These are phyloP conservation scores for Chaetomium fimeti DNA, from an alignment of 495 filamentous ascomycete genomes.

Conservation along the genomic window DNA sequence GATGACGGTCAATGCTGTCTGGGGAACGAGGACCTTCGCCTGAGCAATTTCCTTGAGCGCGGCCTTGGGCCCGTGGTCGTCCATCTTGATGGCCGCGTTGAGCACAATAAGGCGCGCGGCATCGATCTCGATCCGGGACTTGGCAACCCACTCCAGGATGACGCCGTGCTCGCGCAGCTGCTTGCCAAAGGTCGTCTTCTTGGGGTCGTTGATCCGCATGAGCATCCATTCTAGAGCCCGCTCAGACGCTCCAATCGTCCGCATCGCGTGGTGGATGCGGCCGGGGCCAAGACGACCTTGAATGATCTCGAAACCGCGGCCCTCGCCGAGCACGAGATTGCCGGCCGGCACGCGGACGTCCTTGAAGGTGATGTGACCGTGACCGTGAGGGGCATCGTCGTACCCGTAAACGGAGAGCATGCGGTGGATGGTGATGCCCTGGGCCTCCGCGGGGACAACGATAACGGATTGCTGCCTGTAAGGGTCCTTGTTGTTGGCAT, in stretches of 20 bases:
- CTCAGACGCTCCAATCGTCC: constrained; percentile 82
- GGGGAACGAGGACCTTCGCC: constrained; percentile 81
- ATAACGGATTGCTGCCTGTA: constrained; percentile 90
- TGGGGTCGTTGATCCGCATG: constrained; percentile 82
- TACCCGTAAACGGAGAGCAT: constrained; percentile 90
- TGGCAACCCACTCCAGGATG: constrained; percentile 90
- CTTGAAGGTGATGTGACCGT: constrained; percentile 83
- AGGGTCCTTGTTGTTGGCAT: constrained; percentile 65
- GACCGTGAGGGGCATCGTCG: constrained; percentile 91
- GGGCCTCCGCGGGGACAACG: constrained; percentile 70
- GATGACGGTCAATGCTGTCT: constrained; percentile 73
- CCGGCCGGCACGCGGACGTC: constrained; percentile 76
- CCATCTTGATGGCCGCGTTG: constrained; percentile 88
- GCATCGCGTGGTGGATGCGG: constrained; percentile 93
- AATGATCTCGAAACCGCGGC: constrained; percentile 95
- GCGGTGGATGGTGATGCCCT: constrained; percentile 77
- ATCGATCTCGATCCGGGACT: constrained; percentile 86
- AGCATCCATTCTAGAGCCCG: constrained; percentile 85
- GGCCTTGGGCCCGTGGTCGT: constrained; percentile 72
- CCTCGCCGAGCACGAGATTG: constrained; percentile 83
- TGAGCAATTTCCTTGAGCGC: constrained; percentile 82
- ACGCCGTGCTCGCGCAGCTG: constrained; percentile 78
- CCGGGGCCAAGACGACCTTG: constrained; percentile 89
- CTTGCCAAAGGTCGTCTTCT: constrained; percentile 82
- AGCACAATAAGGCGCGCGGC: constrained; percentile 80